phyloP scores from a whole-genome alignment of 140 eudicot genomes.

The Flaveria floridana region DNA sequence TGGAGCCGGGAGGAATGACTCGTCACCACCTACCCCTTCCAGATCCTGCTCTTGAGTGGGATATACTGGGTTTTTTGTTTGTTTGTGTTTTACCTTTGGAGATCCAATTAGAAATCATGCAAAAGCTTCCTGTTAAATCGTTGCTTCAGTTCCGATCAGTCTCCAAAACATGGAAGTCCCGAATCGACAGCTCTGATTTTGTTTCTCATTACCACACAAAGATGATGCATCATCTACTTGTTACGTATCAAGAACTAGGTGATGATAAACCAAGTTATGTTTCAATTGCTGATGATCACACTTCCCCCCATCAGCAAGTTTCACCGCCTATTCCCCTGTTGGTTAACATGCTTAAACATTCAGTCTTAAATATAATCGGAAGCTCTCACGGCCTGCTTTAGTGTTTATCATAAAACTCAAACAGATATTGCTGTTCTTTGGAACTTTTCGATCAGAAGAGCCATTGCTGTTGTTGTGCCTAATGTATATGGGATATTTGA shows the following conservation, averaged over 20 bases:
- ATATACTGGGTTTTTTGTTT: no score
- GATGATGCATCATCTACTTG: neutral
- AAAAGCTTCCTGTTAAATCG: conserved; percentile 7
- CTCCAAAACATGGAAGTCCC: neutral
- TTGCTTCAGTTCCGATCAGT: conserved; percentile 6
- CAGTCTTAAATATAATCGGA: no score
- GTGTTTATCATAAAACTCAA: no score
- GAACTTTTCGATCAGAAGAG: no score
- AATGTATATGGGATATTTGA: no score
- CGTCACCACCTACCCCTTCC: no score
- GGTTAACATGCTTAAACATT: neutral
- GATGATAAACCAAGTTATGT: neutral
- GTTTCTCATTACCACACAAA: neutral
- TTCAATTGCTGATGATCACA: conserved; percentile 10
- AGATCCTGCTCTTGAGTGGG: no score
- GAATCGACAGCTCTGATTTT: neutral
- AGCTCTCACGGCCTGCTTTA: no score
- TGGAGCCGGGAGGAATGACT: no score
- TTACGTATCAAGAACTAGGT: neutral
- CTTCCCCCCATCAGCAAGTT: neutral
- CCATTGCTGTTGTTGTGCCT: no score
- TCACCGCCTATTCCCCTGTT: neutral
- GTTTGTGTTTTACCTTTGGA: no score
- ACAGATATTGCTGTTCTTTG: no score
- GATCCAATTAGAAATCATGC: neutral